phyloP scores from a whole-genome alignment of 352 stramenopile genomes.

The Pythium coloratum region DNA sequence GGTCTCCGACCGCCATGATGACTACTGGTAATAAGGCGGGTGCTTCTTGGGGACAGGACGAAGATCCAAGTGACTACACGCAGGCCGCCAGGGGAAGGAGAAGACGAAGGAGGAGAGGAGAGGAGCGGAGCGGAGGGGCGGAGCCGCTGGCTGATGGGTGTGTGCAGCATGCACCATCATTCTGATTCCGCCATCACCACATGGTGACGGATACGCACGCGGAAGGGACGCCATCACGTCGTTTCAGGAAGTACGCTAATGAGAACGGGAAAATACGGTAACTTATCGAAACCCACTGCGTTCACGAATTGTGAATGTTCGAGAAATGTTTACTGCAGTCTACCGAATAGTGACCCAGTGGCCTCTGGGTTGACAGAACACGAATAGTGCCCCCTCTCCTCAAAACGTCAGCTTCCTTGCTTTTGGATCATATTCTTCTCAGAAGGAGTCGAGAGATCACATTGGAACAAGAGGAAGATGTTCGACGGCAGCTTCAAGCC shows the following conservation, averaged over 20 bases:
- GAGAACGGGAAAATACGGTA: constrained; percentile 2
- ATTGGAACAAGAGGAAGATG: constrained; percentile 32
- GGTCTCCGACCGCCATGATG: constrained; percentile 4
- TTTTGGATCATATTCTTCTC: constrained; percentile 2
- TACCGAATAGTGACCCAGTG: background rate
- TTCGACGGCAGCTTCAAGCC: constrained; percentile 77
- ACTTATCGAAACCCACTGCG: no score
- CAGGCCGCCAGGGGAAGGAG: background rate
- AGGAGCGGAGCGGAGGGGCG: background rate
- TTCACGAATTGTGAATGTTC: background rate
- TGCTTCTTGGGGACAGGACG: background rate
- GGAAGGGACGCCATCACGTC: constrained; percentile 1
- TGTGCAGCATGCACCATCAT: constrained; percentile 1
- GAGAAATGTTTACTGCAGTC: background rate
- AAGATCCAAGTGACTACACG: background rate
- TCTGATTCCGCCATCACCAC: constrained; percentile 2
- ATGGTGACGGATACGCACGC: constrained; percentile 2
- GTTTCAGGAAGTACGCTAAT: background rate
- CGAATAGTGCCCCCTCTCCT: background rate
- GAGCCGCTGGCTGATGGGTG: background rate
- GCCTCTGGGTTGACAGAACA: background rate
- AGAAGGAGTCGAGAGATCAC: background rate
- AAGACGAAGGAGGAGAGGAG: background rate
- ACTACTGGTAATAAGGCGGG: background rate
- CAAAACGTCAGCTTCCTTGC: background rate